Evolutionary conservation across 179 eudicot genomes (phyloP), one percentile per base, ranked within the genome.

Genomic region (Actinidia polygama): DNA sequence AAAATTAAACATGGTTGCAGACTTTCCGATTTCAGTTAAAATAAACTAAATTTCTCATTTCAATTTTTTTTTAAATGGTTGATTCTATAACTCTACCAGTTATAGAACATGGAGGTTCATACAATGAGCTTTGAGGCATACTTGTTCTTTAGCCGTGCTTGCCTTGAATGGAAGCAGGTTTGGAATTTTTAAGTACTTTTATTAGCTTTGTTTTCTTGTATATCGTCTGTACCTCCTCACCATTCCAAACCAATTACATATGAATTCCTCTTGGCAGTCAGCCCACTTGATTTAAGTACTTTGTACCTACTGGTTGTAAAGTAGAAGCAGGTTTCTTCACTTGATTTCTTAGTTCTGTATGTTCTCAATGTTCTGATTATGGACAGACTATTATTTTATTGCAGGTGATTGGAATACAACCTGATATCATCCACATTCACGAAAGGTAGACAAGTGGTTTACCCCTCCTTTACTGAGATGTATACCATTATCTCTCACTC

Each of bases 81-180:
- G n/a, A n/a, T n/a, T n/a, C n/a, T n/a, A n/a, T n/a, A n/a, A n/a
- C n/a, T n/a, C n/a, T n/a, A n/a, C n/a, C n/a, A n/a, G n/a, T n/a
- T n/a, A n/a, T n/a, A n/a, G n/a, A n/a, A 51, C 93, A 94, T 82
- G 98, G 98, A 84, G 98, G 98, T 82, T 92, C 95, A 55, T 94
- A 91, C 85, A 87, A 94, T 84, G 98, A 94, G 86, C 81, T 93
- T 93, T 78, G 98, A 94, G 84, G 95, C 98, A 8, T 94, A 94
- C 86, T 78, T 93, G 83, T 94, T 93, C 83, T 94, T 92, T 78
- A 91, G 91, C 83, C 98, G 97, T 85, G 98, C 98, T 55, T 92
- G 98, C 90, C 97, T 94, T 59, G 98, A 94, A 81, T 93, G 94
- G 94, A 90, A 93, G 95, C 98, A 94, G 98, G 97, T 94, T 75